A percentile compares a stretch with the other conserved stretches of the same genome.
These are phyloP conservation scores for Emiliania huxleyi DNA, from an alignment of 78 protist genomes.

Conservation along the genomic window DNA sequence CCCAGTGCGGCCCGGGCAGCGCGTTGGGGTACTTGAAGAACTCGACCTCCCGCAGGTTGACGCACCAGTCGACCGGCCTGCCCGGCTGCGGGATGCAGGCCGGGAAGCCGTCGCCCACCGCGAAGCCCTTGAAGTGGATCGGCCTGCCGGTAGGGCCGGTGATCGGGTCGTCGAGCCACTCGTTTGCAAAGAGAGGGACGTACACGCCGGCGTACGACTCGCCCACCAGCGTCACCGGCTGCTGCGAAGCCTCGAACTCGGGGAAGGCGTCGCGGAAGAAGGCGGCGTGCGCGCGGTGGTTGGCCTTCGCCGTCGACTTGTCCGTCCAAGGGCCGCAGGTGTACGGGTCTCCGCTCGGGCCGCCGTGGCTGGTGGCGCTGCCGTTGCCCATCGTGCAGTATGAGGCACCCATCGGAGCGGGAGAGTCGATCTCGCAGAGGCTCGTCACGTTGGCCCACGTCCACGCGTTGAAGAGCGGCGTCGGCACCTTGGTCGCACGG, in stretches of 20 bases:
- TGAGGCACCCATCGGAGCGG: background rate
- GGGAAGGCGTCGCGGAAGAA: background rate
- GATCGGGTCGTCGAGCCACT: background rate
- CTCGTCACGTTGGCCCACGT: background rate
- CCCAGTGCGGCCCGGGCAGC: background rate
- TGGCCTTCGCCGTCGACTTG: background rate
- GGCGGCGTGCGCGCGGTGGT: background rate
- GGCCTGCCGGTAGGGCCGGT: background rate
- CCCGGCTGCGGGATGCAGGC: background rate
- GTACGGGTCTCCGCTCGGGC: background rate
- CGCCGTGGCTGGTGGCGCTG: background rate
- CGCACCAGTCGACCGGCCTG: background rate
- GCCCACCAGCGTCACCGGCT: background rate
- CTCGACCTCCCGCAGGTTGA: background rate
- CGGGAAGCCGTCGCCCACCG: background rate
- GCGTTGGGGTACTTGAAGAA: background rate
- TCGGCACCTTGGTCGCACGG: background rate
- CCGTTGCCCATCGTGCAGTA: background rate
- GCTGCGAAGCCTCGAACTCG: background rate
- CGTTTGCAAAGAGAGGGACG: background rate
- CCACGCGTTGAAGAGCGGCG: background rate
- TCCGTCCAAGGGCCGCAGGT: constrained; percentile 3
- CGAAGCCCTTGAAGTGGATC: background rate
- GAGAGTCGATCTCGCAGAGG: background rate
- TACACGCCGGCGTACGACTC: background rate